A percentile compares a stretch with the other conserved stretches of the same genome.
phyloP scores from a whole-genome alignment of 495 filamentous ascomycete genomes.

The Pseudevernia furfuracea region DNA sequence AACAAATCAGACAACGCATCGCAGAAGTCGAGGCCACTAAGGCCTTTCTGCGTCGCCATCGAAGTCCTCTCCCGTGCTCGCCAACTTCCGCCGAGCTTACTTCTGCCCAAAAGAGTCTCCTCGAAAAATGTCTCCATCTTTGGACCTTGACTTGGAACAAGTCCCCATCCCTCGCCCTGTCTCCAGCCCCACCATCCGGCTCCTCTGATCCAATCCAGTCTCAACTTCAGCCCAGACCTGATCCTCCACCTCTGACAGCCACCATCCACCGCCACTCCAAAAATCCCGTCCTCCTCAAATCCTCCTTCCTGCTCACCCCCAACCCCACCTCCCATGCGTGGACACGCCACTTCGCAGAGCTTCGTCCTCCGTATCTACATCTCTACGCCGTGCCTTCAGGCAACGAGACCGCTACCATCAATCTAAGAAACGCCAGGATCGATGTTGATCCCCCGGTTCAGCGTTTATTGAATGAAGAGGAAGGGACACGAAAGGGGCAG shows the following conservation, averaged over 20 bases:
- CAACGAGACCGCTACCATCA: constrained; percentile 84
- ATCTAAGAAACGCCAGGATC: constrained; percentile 72
- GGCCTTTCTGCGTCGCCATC: constrained; percentile 27
- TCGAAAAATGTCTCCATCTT: constrained; percentile 65
- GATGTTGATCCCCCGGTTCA: constrained; percentile 84
- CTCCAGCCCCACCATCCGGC: constrained; percentile 47
- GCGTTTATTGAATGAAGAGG: constrained; percentile 54
- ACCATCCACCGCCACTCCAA: constrained; percentile 24
- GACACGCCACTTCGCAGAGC: constrained; percentile 86
- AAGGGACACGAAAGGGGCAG: constrained; percentile 29
- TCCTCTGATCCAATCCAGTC: constrained; percentile 45
- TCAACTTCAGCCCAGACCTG: constrained; percentile 26
- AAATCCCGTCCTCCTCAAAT: constrained; percentile 20
- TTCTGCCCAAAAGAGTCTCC: constrained; percentile 48
- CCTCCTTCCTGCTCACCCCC: constrained; percentile 20
- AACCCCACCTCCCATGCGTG: constrained; percentile 39
- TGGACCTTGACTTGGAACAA: constrained; percentile 61
- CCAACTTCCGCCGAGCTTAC: constrained; percentile 38
- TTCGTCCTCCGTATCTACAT: constrained; percentile 87
- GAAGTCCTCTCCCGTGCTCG: not conserved
- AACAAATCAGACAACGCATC: constrained; percentile 64
- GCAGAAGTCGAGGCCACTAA: constrained; percentile 76
- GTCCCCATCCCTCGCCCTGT: constrained; percentile 65
- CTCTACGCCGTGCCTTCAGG: constrained; percentile 75
- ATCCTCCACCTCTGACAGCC: constrained; percentile 18